Evolutionary conservation across 345 rosid genomes (phyloP).

Genomic region (Firmiana major): DNA sequence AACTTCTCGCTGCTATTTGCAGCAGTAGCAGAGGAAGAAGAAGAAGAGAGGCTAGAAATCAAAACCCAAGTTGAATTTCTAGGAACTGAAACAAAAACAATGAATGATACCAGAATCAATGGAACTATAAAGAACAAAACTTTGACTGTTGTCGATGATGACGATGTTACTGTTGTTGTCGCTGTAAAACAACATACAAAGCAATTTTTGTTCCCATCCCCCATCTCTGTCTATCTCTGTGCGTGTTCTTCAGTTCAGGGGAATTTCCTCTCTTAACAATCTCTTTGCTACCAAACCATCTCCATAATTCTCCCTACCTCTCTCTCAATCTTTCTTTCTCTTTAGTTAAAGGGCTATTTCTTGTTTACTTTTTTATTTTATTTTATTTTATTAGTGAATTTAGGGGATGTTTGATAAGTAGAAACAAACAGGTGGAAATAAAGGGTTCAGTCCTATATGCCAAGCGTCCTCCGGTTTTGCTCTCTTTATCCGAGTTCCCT

Average conservation of each 20-base stretch:
- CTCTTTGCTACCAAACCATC: too few species aligned
- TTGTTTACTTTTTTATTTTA: too few species aligned
- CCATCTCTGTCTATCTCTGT: not conserved
- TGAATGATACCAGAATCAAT: not conserved
- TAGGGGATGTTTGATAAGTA: not conserved
- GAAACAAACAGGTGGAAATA: conserved; percentile 15
- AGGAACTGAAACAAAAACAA: conserved; percentile 6
- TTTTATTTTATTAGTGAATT: too few species aligned
- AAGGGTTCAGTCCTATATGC: conserved; percentile 19
- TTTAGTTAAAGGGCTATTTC: too few species aligned
- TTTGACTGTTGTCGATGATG: not conserved
- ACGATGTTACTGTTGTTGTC: not conserved
- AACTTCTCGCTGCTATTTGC: not conserved
- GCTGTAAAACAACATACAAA: not conserved
- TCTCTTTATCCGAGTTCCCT: conserved; percentile 1
- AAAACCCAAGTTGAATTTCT: conserved; percentile 11
- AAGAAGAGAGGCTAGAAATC: not conserved
- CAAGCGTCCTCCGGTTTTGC: conserved; percentile 30
- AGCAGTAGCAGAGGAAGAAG: not conserved
- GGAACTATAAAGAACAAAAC: conserved; percentile 7
- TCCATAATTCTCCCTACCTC: too few species aligned
- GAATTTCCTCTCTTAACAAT: too few species aligned
- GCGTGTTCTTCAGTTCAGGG: too few species aligned
- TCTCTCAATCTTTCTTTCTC: too few species aligned
- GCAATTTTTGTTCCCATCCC: conserved; percentile 3